Evolutionary conservation across 23 red algal species (phyloP).

Genomic region (Gracilaria gracilis): DNA sequence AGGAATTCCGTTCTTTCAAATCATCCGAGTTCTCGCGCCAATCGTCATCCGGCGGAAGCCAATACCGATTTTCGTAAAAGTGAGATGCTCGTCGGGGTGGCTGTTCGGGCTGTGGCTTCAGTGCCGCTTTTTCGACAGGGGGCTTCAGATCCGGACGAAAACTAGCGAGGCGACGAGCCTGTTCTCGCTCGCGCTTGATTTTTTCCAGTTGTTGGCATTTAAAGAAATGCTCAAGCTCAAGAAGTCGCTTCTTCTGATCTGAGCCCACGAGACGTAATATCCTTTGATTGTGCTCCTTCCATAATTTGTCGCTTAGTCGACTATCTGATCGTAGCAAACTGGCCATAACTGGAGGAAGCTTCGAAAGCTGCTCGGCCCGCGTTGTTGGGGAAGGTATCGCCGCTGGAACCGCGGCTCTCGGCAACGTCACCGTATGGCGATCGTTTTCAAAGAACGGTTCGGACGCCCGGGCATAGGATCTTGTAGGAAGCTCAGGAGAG

Average conservation of each 20-base stretch:
- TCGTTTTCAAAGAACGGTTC: background rate
- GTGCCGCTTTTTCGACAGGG: background rate
- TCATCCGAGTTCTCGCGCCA: slow-evolving; percentile 4
- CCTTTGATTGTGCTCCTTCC: background rate
- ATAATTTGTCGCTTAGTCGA: slow-evolving; percentile 11
- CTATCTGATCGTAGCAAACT: background rate
- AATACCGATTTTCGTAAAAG: slow-evolving; percentile 14
- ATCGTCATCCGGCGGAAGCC: slow-evolving; percentile 11
- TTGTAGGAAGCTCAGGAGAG: background rate
- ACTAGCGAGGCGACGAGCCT: background rate
- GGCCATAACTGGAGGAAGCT: slow-evolving; percentile 5
- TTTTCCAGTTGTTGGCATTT: slow-evolving; percentile 4
- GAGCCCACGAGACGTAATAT: background rate
- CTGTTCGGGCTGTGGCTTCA: slow-evolving; percentile 1
- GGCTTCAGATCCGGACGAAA: background rate
- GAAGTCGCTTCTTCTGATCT: background rate
- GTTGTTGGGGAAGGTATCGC: background rate
- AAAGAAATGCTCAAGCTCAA: slow-evolving; percentile 10
- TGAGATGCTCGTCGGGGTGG: slow-evolving; percentile 1
- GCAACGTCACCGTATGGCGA: background rate
- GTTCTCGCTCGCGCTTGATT: slow-evolving; percentile 3
- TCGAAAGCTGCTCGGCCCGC: background rate
- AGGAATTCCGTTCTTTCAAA: background rate
- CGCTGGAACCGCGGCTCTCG: background rate
- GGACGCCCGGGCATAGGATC: background rate